A percentile compares a stretch with the other conserved stretches of the same genome.
Conservation (phyloP, 345 rosid genomes). For the Acer negundo region DNA sequence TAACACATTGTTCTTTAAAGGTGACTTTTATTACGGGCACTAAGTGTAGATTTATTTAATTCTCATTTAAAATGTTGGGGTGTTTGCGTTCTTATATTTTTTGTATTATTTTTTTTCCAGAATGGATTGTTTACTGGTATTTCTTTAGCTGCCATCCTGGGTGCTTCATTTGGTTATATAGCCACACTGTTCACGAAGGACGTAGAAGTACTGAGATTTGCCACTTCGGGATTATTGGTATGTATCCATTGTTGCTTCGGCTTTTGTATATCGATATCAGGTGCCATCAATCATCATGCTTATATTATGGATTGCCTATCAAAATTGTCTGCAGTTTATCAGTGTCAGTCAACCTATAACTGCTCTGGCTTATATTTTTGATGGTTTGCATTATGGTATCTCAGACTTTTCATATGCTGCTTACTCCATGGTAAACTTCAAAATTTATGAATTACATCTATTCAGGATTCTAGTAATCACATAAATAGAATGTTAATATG, state of each 20-base stretch:
- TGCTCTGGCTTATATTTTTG: constrained; percentile 48
- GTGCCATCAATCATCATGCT: not conserved
- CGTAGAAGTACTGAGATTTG: constrained; percentile 33
- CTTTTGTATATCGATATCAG: not conserved
- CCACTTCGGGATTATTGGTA: constrained; percentile 40
- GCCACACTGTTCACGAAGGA: constrained; percentile 45
- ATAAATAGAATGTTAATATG: not conserved
- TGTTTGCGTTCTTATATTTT: constrained; percentile 4
- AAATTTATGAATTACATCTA: not conserved
- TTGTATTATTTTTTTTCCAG: constrained; percentile 23
- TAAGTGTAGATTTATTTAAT: not conserved
- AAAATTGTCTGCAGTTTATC: constrained; percentile 33
- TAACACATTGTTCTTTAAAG: constrained; percentile 38
- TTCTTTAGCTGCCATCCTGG: constrained; percentile 37
- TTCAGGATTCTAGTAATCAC: not conserved
- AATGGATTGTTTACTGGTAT: constrained; percentile 43
- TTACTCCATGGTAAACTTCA: constrained; percentile 41
- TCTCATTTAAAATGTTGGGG: not conserved
- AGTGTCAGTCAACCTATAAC: constrained; percentile 41
- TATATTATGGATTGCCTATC: not conserved
- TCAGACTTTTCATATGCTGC: constrained; percentile 52
- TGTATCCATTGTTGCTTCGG: not conserved
- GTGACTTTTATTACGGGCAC: constrained; percentile 15
- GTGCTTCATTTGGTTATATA: constrained; percentile 35
- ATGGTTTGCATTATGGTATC: constrained; percentile 53